Conservation (phyloP, 2,329 filamentous ascomycete species). For the Aphanocladium album region DNA sequence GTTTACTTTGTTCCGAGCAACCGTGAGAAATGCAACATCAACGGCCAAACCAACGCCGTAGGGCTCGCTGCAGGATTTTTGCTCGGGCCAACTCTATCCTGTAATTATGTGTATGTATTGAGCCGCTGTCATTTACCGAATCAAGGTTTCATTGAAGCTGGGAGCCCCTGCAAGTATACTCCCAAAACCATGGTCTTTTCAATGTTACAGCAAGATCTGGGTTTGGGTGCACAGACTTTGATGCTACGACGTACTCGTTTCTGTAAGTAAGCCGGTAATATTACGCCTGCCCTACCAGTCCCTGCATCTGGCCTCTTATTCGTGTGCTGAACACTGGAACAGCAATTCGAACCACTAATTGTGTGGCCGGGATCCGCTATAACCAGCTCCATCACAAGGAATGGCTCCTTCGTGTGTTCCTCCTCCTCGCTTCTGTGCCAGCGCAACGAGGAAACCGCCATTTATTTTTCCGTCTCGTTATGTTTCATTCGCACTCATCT, state of each 20-base stretch:
- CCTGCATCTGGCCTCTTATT: neutral
- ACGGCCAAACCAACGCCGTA: neutral
- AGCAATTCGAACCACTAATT: neutral
- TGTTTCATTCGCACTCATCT: neutral
- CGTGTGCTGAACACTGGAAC: too few relatives aligned
- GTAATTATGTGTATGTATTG: neutral
- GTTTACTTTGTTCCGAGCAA: neutral
- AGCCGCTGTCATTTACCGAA: neutral
- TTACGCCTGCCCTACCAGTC: neutral
- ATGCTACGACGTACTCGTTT: too few relatives aligned
- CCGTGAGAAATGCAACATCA: slow-evolving; percentile 2
- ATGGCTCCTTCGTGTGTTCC: neutral
- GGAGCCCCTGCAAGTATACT: too few relatives aligned
- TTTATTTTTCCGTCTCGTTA: neutral
- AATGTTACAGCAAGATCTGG: too few relatives aligned
- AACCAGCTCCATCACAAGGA: neutral
- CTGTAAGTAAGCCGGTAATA: too few relatives aligned
- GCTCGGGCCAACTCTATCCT: neutral
- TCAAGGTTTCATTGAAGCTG: neutral
- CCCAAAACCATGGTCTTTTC: too few relatives aligned
- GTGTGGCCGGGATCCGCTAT: neutral
- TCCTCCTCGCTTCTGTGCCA: neutral
- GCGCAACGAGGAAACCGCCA: neutral
- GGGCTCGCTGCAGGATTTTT: neutral
- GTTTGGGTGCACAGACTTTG: too few relatives aligned